Conservation (phyloP, 352 stramenopile species). For the Blastocystis sp. region DNA sequence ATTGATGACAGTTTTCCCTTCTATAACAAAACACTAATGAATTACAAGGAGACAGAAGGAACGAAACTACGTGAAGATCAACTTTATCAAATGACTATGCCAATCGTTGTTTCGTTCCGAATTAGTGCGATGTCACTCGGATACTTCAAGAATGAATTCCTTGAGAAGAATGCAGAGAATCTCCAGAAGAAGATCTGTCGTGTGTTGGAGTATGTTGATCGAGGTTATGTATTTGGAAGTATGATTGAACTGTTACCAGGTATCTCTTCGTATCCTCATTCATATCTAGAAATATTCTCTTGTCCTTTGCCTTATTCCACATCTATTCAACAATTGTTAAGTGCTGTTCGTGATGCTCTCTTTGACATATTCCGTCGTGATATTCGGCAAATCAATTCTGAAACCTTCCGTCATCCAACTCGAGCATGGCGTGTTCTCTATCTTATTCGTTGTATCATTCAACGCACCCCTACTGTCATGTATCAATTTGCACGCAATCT, state of each 20-base stretch:
- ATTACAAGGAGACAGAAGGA: background rate
- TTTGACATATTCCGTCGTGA: background rate
- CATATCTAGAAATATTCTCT: background rate
- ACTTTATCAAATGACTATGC: slow-evolving; percentile 39
- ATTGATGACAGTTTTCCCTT: background rate
- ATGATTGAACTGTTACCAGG: slow-evolving; percentile 40
- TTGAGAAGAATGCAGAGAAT: slow-evolving; percentile 51
- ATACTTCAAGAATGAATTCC: background rate
- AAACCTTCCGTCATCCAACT: background rate
- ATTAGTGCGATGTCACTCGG: background rate
- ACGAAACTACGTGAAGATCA: background rate
- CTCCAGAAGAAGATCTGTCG: slow-evolving; percentile 7
- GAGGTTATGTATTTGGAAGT: slow-evolving; percentile 20
- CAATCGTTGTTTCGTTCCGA: slow-evolving; percentile 7
- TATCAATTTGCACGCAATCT: background rate
- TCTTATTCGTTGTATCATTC: background rate
- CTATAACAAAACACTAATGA: background rate
- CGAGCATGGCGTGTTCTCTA: slow-evolving; percentile 11
- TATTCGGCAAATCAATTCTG: background rate
- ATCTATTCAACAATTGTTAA: background rate
- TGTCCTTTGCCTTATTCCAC: background rate
- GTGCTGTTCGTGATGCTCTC: background rate
- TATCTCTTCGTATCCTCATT: background rate
- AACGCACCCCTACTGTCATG: background rate
- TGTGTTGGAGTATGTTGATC: slow-evolving; percentile 17